Base-by-base conservation (phyloP, 1,139 yeast genomes). In the Meyerozyma guilliermondii region DNA sequence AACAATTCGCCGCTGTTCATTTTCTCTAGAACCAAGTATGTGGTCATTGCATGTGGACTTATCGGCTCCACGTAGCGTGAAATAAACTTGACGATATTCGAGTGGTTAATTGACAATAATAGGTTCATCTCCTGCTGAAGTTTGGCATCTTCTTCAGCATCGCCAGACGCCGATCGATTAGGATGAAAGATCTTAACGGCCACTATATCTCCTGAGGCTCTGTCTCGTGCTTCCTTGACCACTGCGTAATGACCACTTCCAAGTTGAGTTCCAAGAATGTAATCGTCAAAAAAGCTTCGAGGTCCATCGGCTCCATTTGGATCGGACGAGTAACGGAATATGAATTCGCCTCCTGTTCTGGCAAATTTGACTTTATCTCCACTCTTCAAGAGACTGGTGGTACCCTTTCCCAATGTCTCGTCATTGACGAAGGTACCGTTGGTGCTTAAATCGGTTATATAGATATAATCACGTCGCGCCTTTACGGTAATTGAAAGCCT, bases 181-280 rank as follows among this genome's bases (percentile, higher is more conserved):
- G 89, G 87, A 55, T 83, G 85, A 57, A 84, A 83, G n/a, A 84
- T 80, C 55, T 84, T 84, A 3, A 84, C 87, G 0, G 92, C 92
- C 35, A 81, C 84, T 1, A 74, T 61, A 43, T 74, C 74, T 0
- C 87, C 87, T 0, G 81, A 72, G 13, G 63, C 59, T 49, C 81
- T 74, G 49, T 78, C 73, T 18, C 72, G 66, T 2, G 88, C 88
- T 49, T 83, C 87, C 55, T 79, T 81, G 2, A 85, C 94, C 16
- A 81, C 78, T 1, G 92, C 92, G 57, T 84, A 85, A 61, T 83
- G 92, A 0, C 94, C 94, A 4, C 83, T 66, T 0, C 94, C 94
- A 23, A 85, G 62, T 49, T 81, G 79, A 44, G 68, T 70, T 0
- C 87, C 86, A 33, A 83, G 51, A 1, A 78, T 66, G 54, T 82